Base-by-base conservation (phyloP, 2,329 filamentous ascomycete genomes). In the Ophiostoma sp. region DNA sequence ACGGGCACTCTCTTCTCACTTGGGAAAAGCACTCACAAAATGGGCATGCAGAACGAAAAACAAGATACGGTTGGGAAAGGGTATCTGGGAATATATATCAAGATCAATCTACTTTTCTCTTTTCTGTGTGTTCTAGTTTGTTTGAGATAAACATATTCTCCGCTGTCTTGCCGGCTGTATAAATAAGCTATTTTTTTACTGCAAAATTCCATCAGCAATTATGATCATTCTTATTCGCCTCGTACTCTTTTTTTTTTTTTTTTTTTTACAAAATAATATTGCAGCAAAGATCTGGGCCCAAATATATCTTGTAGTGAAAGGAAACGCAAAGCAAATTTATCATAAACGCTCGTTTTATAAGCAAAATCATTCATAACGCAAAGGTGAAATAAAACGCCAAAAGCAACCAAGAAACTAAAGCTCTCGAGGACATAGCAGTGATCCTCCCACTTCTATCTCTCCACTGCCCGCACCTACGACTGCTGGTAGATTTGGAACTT, bases 401-500 rank as follows among this genome's bases (percentile, higher is more conserved):
- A 15, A 11, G 11, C 4, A 7, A 25, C 33, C 59, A 64, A 28
- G 17, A n/a, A 45, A 22, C 39, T 64, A 15, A 39, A 25, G 42
- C 9, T 17, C 33, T 36, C 15, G n/a, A 63, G 39, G 9, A 55
- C 19, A 69, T 28, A 57, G 25, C 63, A 61, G 33, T n/a, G n/a
- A n/a, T n/a, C n/a, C n/a, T n/a, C n/a, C n/a, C n/a, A n/a, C n/a
- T n/a, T n/a, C n/a, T n/a, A n/a, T n/a, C n/a, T n/a, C n/a, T n/a
- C n/a, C n/a, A n/a, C n/a, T n/a, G n/a, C 12, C 55, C 22, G 3
- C 15, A 12, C 19, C 28, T 15, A 81, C 5, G 77, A 77, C 11
- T 82, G 80, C 75, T 84, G 81, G 78, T 90, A 92, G 2, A 92
- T 85, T 75, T 87, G 82, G 75, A 92, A 90, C 11, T 82, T 80